These are phyloP conservation scores for Decorospora gaudefroyi DNA, from an alignment of 2,329 filamentous ascomycete genomes.

Conservation along the genomic window DNA sequence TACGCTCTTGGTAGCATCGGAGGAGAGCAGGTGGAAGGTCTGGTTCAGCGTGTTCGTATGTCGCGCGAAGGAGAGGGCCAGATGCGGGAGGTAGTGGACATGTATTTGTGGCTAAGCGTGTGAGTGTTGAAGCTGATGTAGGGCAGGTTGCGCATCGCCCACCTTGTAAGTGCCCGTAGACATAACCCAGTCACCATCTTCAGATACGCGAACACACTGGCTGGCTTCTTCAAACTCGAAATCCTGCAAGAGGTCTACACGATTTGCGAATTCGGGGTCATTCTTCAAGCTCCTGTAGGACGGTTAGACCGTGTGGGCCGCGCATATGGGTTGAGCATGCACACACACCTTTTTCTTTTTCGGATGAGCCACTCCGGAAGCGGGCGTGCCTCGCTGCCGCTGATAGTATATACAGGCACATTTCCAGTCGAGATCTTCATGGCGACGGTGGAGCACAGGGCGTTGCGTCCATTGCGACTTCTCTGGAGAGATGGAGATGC, in stretches of 20 bases:
- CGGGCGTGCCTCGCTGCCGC: slow-evolving; percentile 82
- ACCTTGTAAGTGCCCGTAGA: slow-evolving; percentile 36
- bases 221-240: slow-evolving; percentile 98
- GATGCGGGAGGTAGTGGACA: slow-evolving; percentile 89
- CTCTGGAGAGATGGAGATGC: too few species aligned
- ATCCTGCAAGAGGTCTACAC: slow-evolving; percentile 92
- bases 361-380: slow-evolving; percentile 95
- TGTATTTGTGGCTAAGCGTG: slow-evolving; percentile 78
- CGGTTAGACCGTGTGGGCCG: slow-evolving; percentile 8
- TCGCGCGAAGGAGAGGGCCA: slow-evolving; percentile 89
- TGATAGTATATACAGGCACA: slow-evolving; percentile 92
- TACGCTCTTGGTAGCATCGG: slow-evolving; percentile 90
- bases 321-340: too few species aligned
- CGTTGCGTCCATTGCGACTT: too few species aligned
- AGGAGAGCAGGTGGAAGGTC: slow-evolving; percentile 84
- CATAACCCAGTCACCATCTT: slow-evolving; percentile 86
- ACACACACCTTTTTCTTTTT: slow-evolving; percentile 67
- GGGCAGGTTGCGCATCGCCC: too few species aligned
- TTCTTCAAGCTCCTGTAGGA: slow-evolving; percentile 71
- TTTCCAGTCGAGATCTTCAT: slow-evolving; percentile 85
- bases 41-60: slow-evolving; percentile 92
- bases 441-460: slow-evolving; percentile 24
- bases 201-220: slow-evolving; percentile 83
- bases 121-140: not conserved
- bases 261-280: slow-evolving; percentile 88